Conservation (phyloP, 2,329 filamentous ascomycete species). For the Septoria linicola region DNA sequence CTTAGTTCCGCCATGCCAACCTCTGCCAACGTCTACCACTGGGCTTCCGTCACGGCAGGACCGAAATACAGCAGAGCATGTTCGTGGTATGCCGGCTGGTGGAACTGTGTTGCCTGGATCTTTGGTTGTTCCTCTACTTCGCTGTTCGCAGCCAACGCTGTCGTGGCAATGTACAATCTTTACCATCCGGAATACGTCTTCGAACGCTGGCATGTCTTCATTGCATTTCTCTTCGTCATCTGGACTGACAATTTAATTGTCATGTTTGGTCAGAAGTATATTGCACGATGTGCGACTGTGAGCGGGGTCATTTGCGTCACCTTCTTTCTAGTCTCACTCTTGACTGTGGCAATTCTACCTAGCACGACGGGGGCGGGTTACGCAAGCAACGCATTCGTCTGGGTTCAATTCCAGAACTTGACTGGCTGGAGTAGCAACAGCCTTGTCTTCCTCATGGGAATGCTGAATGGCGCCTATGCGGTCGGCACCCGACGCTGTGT, state of each 20-base stretch:
- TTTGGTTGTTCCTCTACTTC: slow-evolving; percentile 47
- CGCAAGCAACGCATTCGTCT: slow-evolving; percentile 43
- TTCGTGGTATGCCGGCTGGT: slow-evolving; percentile 53
- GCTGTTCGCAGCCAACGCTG: slow-evolving; percentile 47
- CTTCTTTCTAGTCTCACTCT: slow-evolving; percentile 54
- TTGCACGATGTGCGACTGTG: slow-evolving; percentile 54
- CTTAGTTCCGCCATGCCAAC: slow-evolving; percentile 44
- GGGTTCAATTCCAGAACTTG: slow-evolving; percentile 44
- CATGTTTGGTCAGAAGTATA: slow-evolving; percentile 56
- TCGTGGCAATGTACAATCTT: slow-evolving; percentile 51
- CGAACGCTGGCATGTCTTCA: slow-evolving; percentile 54
- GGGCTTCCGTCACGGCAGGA: slow-evolving; percentile 53
- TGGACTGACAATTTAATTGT: slow-evolving; percentile 49
- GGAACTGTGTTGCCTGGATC: slow-evolving; percentile 54
- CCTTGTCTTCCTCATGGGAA: slow-evolving; percentile 61
- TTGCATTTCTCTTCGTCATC: slow-evolving; percentile 49
- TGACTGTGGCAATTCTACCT: slow-evolving; percentile 59
- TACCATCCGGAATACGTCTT: slow-evolving; percentile 48
- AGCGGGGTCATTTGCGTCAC: slow-evolving; percentile 54
- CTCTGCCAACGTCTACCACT: slow-evolving; percentile 51
- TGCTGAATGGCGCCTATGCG: slow-evolving; percentile 64
- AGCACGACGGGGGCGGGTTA: slow-evolving; percentile 44
- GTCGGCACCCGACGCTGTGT: slow-evolving; percentile 63
- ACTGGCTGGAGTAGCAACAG: slow-evolving; percentile 51
- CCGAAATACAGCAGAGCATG: slow-evolving; percentile 47